Evolutionary conservation across 2,329 filamentous ascomycete species (phyloP), one percentile per base, ranked within the genome.

Genomic region (Alternaria novae-zelandiae): DNA sequence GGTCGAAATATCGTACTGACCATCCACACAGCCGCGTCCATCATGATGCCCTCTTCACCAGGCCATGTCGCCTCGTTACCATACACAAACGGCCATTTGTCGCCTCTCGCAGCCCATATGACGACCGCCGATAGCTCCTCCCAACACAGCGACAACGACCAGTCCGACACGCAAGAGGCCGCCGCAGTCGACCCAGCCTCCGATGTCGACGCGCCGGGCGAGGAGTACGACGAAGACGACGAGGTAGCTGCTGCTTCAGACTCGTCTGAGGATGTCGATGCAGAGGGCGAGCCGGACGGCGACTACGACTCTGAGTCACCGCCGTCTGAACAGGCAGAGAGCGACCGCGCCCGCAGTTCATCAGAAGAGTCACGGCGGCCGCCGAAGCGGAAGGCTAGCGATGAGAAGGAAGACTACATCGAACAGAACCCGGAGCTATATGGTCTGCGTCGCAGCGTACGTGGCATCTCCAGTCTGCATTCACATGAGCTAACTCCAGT

Each of bases 351-450:
- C 68, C 66, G 87, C 81, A 76, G 86, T 74, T 92, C 90, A 75
- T 96, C 93, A 50, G 87, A 89, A 73, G 90, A 90, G 73, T 92
- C 90, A 46, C 86, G 86, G 67, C 86, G 89, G 76, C 87, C 65
- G 20, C 66, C 61, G 54, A 97, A 97, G 85, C 91, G 94, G 69
- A 89, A 85, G 73, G 78, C 79, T 79, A 85, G 76, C 78, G 81
- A 87, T 41, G 89, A 90, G 55, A 92, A 96, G 73, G 92, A 96
- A 72, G 91, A 96, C 63, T 94, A 90, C 76, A 97, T 98, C 73
- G 87, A 90, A 74, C 91, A 93, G 76, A 97, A 99, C 75, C 96
- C 96, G 47, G 94, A 97, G 82, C 85, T 99, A 9, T 99, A 98
- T 83, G 96, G 96, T 51, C 86, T 99, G 70, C 89, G 96, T 72